Evolutionary conservation across 1,284 basidiomycete species (phyloP).

Genomic region (Puccinia coronata): DNA sequence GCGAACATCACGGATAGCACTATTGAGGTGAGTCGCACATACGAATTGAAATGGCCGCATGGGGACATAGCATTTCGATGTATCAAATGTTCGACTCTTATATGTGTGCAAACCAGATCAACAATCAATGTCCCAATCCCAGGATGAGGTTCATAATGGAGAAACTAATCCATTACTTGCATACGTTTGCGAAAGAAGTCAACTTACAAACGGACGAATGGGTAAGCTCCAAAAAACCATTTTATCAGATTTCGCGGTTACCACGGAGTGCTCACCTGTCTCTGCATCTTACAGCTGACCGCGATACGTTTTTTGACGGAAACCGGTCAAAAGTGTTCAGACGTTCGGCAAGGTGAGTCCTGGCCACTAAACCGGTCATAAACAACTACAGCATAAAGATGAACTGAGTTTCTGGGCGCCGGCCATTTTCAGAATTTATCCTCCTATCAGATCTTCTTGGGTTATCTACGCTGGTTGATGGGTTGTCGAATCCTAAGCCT

Average conservation of each 20-base stretch:
- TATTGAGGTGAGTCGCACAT: constrained; percentile 19
- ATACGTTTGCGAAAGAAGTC: constrained; percentile 72
- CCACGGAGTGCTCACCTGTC: not conserved
- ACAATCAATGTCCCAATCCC: constrained; percentile 58
- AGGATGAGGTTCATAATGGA: constrained; percentile 64
- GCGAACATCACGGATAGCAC: constrained; percentile 66
- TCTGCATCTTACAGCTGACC: constrained; percentile 1
- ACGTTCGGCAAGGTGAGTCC: constrained; percentile 51
- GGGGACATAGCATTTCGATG: not conserved
- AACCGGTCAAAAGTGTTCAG: constrained; percentile 51
- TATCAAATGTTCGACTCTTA: too few species aligned
- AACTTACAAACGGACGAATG: constrained; percentile 78
- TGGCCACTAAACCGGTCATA: constrained; percentile 51
- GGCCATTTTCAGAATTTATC: constrained; percentile 72
- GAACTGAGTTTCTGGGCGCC: constrained; percentile 55
- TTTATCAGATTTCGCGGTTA: too few species aligned
- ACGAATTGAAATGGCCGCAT: too few species aligned
- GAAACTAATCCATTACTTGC: constrained; percentile 67
- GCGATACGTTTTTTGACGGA: constrained; percentile 38
- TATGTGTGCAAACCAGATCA: constrained; percentile 52
- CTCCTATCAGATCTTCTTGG: constrained; percentile 77
- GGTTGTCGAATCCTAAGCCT: constrained; percentile 71
- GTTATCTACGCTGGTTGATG: constrained; percentile 74
- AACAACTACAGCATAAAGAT: constrained; percentile 56
- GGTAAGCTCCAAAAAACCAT: constrained; percentile 62